Base-by-base conservation (phyloP, 768 basidiomycete genomes). In the Leccinellum luteum region DNA sequence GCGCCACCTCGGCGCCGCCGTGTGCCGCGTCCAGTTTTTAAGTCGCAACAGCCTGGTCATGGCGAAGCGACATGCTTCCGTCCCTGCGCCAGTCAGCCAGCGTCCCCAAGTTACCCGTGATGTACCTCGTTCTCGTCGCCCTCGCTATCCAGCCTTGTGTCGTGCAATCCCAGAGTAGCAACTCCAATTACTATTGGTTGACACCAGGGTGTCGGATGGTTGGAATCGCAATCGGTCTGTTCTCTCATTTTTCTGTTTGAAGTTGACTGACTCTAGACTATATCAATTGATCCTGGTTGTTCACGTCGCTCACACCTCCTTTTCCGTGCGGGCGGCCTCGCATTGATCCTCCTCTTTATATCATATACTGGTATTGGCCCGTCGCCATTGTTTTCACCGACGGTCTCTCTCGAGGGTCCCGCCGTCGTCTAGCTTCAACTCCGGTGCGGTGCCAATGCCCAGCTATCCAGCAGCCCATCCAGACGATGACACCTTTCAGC, bases 171-270 rank as follows among this genome's bases (percentile, higher is more conserved):
- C 47, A 45, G 12, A 21, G 19, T 14, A 14, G 13, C 12, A 3
- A 53, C 55, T 28, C 58, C 56, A 60, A 58, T 51, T 54, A 61
- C 27, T 54, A 61, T 27, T 66, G 69, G 65, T 32, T 71, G 43
- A 50, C 69, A 8, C 67, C 67, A 13, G 67, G 57, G 5, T n/a
- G n/a, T n/a, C 66, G 71, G 21, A 68, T 71, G 52, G 64, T 31
- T 17, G 70, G 64, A 13, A 47, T 72, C 5, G 61, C 63, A 14
- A 8, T 71, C 45, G 72, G 70, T 73, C 7, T 19, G 69, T 58
- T 31, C 10, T n/a, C 27, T 44, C 13, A 3, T 19, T 27, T 25
- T 2, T 31, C n/a, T 1, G 19, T 21, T 9, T 2, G 3, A 6
- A 21, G 21, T 31, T n/a, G n/a, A n/a, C n/a, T 13, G 6, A 17